Evolutionary conservation across 2,329 filamentous ascomycete species (phyloP).

Genomic region (Venturia pyrina): DNA sequence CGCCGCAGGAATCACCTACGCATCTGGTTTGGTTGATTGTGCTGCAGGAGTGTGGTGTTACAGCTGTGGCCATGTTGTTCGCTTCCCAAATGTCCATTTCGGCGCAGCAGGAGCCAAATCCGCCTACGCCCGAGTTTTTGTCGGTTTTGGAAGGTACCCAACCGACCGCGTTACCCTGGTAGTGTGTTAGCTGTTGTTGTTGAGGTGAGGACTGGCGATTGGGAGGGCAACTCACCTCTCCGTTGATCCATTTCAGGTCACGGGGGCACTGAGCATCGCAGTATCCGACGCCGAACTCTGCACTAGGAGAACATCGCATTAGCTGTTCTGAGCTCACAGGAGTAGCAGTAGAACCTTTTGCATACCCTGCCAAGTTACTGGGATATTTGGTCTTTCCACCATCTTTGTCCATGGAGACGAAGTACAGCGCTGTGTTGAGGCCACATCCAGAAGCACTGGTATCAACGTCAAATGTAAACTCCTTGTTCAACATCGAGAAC

Average conservation of each 20-base stretch:
- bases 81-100: constrained; percentile 66
- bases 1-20: constrained; percentile 35
- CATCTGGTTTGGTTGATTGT: constrained; percentile 42
- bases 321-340: not conserved
- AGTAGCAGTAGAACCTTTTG: no score
- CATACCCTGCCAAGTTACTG: constrained; percentile 33
- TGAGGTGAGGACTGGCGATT: not conserved
- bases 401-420: constrained; percentile 51
- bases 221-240: constrained; percentile 27
- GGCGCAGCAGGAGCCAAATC: constrained; percentile 52
- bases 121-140: constrained; percentile 42
- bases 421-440: constrained; percentile 62
- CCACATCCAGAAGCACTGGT: constrained; percentile 58
- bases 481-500: constrained; percentile 31
- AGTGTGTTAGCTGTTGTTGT: not conserved
- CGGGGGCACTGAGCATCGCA: constrained; percentile 36
- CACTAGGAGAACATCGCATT: constrained; percentile 19
- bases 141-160: constrained; percentile 45
- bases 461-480: constrained; percentile 33
- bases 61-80: constrained; percentile 54
- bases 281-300: constrained; percentile 51
- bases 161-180: constrained; percentile 41
- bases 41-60: constrained; percentile 56
- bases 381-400: constrained; percentile 45
- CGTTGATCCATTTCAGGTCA: constrained; percentile 44